Base-by-base conservation (phyloP, 306 rosid species). In the Trifolium subterraneum region DNA sequence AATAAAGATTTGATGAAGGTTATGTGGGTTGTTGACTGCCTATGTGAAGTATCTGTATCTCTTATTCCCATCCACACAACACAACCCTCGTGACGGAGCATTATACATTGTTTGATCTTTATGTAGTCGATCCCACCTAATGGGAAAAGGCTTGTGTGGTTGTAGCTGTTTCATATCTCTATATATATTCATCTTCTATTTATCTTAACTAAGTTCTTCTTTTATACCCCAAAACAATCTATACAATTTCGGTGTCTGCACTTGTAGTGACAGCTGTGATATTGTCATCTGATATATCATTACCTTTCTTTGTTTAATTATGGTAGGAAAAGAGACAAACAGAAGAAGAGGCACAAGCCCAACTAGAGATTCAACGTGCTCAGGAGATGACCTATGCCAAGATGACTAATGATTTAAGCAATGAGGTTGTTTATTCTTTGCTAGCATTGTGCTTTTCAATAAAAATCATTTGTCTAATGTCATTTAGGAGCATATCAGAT, bases 301-400 rank as follows among this genome's bases (percentile, higher is more conserved):
- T 71, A 29, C 74, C 47, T 70, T 23, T 64, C 47, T 72, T 19
- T 60, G 69, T 69, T 47, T 69, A 11, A 48, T 54, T 64, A 44
- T 81, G 64, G 41, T 64, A 93, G 98, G 98, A 89, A 86, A 82
- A 83, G 75, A 85, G 91, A 76, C 81, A 77, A 48, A 74, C 66
- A 74, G 92, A 79, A 70, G 98, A 91, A 80, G 89, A 86, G 79
- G 87, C 85, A 36, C 93, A 87, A 63, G 87, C 85, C 10, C 81
- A 84, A 27, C 35, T 79, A 76, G 87, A 86, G 38, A 65, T 84
- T 83, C 93, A 85, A 74, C 92, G 79, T 81, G 87, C 92, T 68
- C 95, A 79, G 70, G 98, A 84, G 72, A 90, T 85, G 64, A 77
- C 87, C 63, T 87, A 83, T 81, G 92, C 93, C 82, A 84, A 81